Evolutionary conservation across 75 land plant species (phyloP).

Genomic region (Picea sitchensis): DNA sequence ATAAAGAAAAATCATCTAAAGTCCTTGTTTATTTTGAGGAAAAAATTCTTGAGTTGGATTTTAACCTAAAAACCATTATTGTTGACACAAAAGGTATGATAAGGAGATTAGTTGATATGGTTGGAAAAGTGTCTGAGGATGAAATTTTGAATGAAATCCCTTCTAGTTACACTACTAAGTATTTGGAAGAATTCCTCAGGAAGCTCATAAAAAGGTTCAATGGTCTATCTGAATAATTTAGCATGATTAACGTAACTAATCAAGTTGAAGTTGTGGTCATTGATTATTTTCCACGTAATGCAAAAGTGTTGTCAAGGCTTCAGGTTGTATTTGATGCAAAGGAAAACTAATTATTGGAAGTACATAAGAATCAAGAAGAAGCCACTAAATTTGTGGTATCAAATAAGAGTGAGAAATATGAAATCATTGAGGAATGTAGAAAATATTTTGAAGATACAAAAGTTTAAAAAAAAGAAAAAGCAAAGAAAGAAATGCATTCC

Average conservation of each 20-base stretch:
- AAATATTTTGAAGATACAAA: conserved; percentile 33
- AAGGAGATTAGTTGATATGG: too few species aligned
- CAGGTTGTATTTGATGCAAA: conserved; percentile 26
- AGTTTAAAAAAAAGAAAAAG: conserved; percentile 7
- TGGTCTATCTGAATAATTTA: conserved; percentile 1
- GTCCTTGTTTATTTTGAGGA: conserved; percentile 33
- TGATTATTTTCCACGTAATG: too few species aligned
- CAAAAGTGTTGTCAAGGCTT: conserved; percentile 16
- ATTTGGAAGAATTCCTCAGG: too few species aligned
- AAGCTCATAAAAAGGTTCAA: conserved; percentile 33
- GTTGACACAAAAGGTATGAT: conserved; percentile 26
- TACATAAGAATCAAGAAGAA: conserved; percentile 39
- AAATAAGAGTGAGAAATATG: conserved; percentile 40
- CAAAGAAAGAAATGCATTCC: conserved; percentile 38
- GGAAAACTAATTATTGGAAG: conserved; percentile 4
- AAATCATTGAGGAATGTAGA: conserved; percentile 18
- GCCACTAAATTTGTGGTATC: conserved; percentile 17
- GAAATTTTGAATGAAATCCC: too few species aligned
- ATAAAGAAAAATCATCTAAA: conserved; percentile 22
- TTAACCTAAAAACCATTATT: background rate
- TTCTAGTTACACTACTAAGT: too few species aligned
- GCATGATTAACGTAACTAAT: too few species aligned
- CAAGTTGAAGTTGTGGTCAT: too few species aligned
- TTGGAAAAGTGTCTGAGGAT: too few species aligned
- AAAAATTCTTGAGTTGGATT: conserved; percentile 22